Percentiles rank a stretch among this genome's conserved stretches.
Conservation (phyloP, 352 stramenopile genomes). For the Elongisporangium anandrum region DNA sequence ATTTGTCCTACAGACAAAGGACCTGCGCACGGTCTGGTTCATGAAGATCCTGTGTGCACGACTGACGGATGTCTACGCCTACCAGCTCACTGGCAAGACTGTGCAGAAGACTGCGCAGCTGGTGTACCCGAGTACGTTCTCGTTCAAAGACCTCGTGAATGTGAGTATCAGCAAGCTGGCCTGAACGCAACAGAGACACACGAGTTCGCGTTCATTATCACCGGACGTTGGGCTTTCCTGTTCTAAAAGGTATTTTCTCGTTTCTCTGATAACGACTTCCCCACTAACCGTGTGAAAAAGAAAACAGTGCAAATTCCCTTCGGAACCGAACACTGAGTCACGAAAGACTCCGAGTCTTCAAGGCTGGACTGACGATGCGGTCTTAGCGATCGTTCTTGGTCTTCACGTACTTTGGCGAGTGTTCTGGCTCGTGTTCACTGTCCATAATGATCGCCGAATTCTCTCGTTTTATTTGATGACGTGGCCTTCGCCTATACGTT, state of each 20-base stretch:
- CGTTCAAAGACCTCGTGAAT: conserved; percentile 23
- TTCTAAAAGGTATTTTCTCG: too few relatives aligned
- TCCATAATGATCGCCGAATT: not conserved
- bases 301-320: not conserved
- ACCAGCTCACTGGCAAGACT: conserved; percentile 31
- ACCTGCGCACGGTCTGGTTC: conserved; percentile 25
- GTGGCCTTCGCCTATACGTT: not conserved
- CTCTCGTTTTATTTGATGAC: not conserved
- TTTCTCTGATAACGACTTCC: too few relatives aligned
- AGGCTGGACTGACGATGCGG: too few relatives aligned
- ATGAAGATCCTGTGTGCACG: conserved; percentile 27
- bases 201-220: not conserved
- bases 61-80: conserved; percentile 33
- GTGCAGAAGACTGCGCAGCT: conserved; percentile 33
- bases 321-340: too few relatives aligned
- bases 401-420: not conserved
- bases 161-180: conserved; percentile 35
- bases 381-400: not conserved
- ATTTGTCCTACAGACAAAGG: conserved; percentile 31
- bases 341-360: too few relatives aligned
- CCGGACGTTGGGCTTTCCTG: not conserved
- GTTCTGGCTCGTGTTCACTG: not conserved
- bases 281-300: too few relatives aligned
- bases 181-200: too few relatives aligned
- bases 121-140: conserved; percentile 33